Evolutionary conservation across 2,329 filamentous ascomycete species (phyloP), one percentile per base, ranked within the genome.

Genomic region (Plenodomus biglobosus): DNA sequence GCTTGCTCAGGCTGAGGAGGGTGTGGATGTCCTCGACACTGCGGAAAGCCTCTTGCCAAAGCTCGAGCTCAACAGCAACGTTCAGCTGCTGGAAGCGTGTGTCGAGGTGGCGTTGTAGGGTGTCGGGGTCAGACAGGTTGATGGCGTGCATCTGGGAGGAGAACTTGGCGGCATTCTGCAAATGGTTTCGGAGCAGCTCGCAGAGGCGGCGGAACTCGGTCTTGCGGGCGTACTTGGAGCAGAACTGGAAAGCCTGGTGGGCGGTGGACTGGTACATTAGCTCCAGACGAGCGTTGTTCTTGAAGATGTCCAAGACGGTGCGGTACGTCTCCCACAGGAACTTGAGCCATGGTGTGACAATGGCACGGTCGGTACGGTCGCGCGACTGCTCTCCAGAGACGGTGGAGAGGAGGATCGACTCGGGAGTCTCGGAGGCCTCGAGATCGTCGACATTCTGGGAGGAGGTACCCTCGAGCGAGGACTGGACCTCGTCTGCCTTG

Each of bases 281-380:
- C 79, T 99, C 94, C 48, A 99, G 84, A 50, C 94, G 87, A 48
- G 94, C 92, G 80, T 99, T 99, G 82, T 99, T 99, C 80, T 95
- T 92, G 69, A 99, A 85, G 68, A 99, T 99, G 68, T 99, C 94
- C 68, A 99, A 83, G 35, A 99, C 94, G 32, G 94, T 99, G 55
- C 94, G 88, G 80, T 99, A 99, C 15, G 94, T 96, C 80, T 99
- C 94, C 94, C 94, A 99, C 55, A 99, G 81, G 72, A 99, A 99
- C 80, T 99, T 99, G 69, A 99, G 84, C 94, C 94, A 99, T 51
- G 94, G 94, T 21, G 94, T 99, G 52, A 99, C 94, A 66, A 99
- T 95, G 70, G 94, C 94, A 66, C 94, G 87, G 78, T 99, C 94
- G 65, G 94, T 99, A 62, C 94, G 89, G 77, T 99, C 94, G 71